phyloP scores from a whole-genome alignment of 1,284 basidiomycete genomes.

The Pseudozyma pruni region DNA sequence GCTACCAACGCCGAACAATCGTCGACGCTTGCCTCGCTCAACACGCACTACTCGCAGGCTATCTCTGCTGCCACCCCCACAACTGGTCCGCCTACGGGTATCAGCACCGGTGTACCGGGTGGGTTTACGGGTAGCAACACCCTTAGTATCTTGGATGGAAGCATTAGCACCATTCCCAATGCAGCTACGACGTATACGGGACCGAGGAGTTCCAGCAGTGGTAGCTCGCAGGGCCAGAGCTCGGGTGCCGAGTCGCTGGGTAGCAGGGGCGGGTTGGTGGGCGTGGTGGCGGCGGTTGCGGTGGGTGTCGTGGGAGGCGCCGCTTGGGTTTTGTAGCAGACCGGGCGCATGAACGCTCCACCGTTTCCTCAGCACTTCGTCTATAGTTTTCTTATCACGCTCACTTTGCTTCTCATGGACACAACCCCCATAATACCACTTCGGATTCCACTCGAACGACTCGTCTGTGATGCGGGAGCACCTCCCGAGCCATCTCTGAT shows the following conservation, averaged over 20 bases:
- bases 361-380: too few relatives aligned
- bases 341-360: background rate
- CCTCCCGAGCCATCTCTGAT: too few relatives aligned
- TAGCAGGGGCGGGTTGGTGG: background rate
- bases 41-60: conserved; percentile 44
- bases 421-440: too few relatives aligned
- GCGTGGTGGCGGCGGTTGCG: background rate
- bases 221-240: background rate
- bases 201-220: background rate
- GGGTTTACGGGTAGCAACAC: conserved; percentile 36
- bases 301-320: conserved; percentile 12
- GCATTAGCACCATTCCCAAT: conserved; percentile 38
- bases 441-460: too few relatives aligned
- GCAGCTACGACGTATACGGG: conserved; percentile 45
- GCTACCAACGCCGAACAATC: conserved; percentile 36
- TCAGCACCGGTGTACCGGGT: conserved; percentile 30
- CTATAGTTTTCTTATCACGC: too few relatives aligned
- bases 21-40: conserved; percentile 23
- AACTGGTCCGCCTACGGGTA: conserved; percentile 31
- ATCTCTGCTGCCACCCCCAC: conserved; percentile 35
- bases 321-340: conserved; percentile 16
- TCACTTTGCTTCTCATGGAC: too few relatives aligned
- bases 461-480: too few relatives aligned
- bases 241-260: background rate
- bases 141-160: conserved; percentile 25